phyloP scores from a whole-genome alignment of 257 asterid species.

The Gardenia jasminoides region DNA sequence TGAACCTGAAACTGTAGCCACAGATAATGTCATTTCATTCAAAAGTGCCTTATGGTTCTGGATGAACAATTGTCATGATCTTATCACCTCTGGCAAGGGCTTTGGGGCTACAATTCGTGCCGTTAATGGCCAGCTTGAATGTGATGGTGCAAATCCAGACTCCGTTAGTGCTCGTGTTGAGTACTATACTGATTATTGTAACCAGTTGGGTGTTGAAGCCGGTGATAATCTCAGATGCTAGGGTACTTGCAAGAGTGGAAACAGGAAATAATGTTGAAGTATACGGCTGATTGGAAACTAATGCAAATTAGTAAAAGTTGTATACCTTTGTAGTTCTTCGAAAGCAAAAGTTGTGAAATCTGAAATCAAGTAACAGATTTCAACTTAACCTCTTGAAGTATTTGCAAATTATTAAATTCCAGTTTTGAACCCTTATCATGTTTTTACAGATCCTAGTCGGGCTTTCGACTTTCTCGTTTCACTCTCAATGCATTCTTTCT shows the following conservation, averaged over 20 bases:
- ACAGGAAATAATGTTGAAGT: neutral
- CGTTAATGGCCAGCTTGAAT: slow-evolving; percentile 40
- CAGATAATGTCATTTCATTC: slow-evolving; percentile 35
- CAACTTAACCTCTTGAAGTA: too few relatives aligned
- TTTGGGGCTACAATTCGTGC: slow-evolving; percentile 54
- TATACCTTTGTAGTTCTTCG: too few relatives aligned
- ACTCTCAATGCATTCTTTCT: too few relatives aligned
- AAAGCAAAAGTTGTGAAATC: too few relatives aligned
- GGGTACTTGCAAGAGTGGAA: neutral
- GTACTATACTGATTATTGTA: slow-evolving; percentile 38
- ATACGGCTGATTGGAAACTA: neutral
- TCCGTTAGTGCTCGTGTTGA: slow-evolving; percentile 41
- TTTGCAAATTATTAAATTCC: too few relatives aligned
- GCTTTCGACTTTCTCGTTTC: too few relatives aligned
- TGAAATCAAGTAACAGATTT: too few relatives aligned
- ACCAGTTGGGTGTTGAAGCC: slow-evolving; percentile 38
- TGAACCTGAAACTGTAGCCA: slow-evolving; percentile 45
- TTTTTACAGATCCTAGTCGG: too few relatives aligned
- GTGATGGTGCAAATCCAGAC: slow-evolving; percentile 36
- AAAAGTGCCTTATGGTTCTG: slow-evolving; percentile 51
- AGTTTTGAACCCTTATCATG: too few relatives aligned
- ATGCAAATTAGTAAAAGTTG: neutral
- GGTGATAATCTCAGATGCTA: slow-evolving; percentile 46
- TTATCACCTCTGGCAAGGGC: slow-evolving; percentile 40
- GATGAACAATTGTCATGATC: slow-evolving; percentile 49